These are phyloP conservation scores for Pythium aristosporum DNA, from an alignment of 352 stramenopile species.

Conservation along the genomic window DNA sequence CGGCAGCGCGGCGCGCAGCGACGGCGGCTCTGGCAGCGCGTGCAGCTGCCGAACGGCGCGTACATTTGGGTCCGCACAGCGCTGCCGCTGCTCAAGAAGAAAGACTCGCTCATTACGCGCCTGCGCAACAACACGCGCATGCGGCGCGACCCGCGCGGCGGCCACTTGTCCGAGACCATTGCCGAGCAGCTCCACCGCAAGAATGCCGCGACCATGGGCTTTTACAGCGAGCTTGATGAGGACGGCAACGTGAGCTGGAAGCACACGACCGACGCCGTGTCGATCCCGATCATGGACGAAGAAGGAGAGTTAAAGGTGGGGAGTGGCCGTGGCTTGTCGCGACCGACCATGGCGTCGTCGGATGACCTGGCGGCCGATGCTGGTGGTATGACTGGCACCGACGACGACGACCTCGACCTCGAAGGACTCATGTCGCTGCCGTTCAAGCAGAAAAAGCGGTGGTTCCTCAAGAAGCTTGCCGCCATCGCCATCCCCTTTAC, in stretches of 20 bases:
- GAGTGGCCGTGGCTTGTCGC: neutral
- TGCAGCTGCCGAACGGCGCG: constrained; percentile 34
- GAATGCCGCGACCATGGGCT: constrained; percentile 36
- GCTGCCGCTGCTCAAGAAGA: constrained; percentile 23
- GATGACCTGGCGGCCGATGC: constrained; percentile 1
- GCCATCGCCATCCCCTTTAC: constrained; percentile 57
- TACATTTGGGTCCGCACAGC: constrained; percentile 42
- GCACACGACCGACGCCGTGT: constrained; percentile 24
- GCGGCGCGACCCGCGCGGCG: constrained; percentile 15
- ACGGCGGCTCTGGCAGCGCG: constrained; percentile 39
- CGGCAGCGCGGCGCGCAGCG: constrained; percentile 38
- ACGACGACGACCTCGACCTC: constrained; percentile 27
- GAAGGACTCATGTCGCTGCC: constrained; percentile 44
- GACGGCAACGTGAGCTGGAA: constrained; percentile 29
- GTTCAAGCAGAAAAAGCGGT: constrained; percentile 43
- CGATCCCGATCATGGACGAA: constrained; percentile 21
- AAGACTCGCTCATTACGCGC: constrained; percentile 29
- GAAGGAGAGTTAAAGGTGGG: neutral
- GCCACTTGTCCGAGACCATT: constrained; percentile 29
- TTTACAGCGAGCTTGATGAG: constrained; percentile 35
- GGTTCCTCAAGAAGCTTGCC: constrained; percentile 71
- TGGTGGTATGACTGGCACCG: neutral
- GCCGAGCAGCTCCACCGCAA: constrained; percentile 44
- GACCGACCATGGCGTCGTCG: constrained; percentile 1
- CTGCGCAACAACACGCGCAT: constrained; percentile 30